A percentile compares a stretch with the other conserved stretches of the same genome.
These are phyloP conservation scores for Fonsecaea erecta DNA, from an alignment of 2,329 filamentous ascomycete species.

Conservation along the genomic window DNA sequence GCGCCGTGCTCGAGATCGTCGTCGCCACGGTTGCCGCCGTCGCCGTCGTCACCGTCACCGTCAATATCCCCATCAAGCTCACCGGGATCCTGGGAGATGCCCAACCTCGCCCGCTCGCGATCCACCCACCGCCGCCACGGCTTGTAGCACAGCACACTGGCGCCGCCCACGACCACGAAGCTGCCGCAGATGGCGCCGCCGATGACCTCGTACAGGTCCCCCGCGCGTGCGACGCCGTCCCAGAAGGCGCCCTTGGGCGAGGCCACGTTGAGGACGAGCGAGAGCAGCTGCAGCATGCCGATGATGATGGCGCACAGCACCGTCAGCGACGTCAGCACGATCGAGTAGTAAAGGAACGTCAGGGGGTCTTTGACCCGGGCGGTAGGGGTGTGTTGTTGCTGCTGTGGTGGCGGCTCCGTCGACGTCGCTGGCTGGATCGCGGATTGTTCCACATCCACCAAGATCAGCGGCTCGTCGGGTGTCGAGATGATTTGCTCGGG, in stretches of 20 bases:
- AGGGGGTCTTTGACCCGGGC: slow-evolving; percentile 77
- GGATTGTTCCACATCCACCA: slow-evolving; percentile 20
- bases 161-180: slow-evolving; percentile 76
- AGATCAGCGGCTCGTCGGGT: slow-evolving; percentile 10
- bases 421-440: slow-evolving; percentile 5
- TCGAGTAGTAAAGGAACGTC: slow-evolving; percentile 93
- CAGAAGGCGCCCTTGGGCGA: slow-evolving; percentile 70
- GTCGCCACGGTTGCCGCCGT: slow-evolving; percentile 1
- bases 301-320: slow-evolving; percentile 84
- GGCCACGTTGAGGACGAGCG: slow-evolving; percentile 75
- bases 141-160: slow-evolving; percentile 75
- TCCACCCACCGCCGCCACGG: slow-evolving; percentile 74
- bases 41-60: neutral
- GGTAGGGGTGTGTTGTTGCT: slow-evolving; percentile 11
- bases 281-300: slow-evolving; percentile 81
- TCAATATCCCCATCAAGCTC: neutral
- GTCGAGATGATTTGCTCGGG: slow-evolving; percentile 7
- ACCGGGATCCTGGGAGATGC: neutral
- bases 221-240: slow-evolving; percentile 78
- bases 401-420: slow-evolving; percentile 23
- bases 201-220: slow-evolving; percentile 83
- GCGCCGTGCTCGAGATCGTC: neutral
- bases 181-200: slow-evolving; percentile 84
- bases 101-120: slow-evolving; percentile 31
- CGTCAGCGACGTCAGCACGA: slow-evolving; percentile 81